phyloP scores from a whole-genome alignment of 768 basidiomycete genomes.

The Calocybe indica region DNA sequence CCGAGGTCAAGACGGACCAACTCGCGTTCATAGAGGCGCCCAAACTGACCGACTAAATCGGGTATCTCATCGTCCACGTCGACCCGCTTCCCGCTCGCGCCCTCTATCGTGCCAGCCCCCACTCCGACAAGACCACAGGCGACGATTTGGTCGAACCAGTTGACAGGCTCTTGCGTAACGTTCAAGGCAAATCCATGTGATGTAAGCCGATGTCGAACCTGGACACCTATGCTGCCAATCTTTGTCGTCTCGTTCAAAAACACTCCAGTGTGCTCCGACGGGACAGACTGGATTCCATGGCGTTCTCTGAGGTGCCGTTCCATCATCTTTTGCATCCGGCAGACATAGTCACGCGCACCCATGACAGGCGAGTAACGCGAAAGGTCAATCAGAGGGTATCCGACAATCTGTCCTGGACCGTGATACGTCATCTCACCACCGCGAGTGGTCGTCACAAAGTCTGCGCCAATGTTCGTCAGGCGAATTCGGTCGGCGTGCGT shows the following conservation, averaged over 20 bases:
- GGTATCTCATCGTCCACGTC: slow-evolving; percentile 46
- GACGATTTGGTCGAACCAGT: slow-evolving; percentile 84
- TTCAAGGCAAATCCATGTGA: slow-evolving; percentile 95
- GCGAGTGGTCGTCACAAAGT: slow-evolving; percentile 75
- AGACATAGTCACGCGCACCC: slow-evolving; percentile 78
- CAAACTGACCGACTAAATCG: slow-evolving; percentile 43
- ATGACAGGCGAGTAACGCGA: slow-evolving; percentile 68
- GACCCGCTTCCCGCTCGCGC: slow-evolving; percentile 31
- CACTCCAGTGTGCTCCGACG: slow-evolving; percentile 85
- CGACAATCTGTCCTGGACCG: slow-evolving; percentile 95
- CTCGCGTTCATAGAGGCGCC: slow-evolving; percentile 41
- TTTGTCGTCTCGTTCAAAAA: slow-evolving; percentile 80
- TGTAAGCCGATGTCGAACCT: slow-evolving; percentile 90
- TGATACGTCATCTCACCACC: slow-evolving; percentile 97
- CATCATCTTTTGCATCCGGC: slow-evolving; percentile 70
- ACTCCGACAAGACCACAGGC: slow-evolving; percentile 91
- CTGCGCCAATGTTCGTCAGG: slow-evolving; percentile 76
- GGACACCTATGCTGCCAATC: slow-evolving; percentile 93
- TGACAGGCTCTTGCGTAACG: slow-evolving; percentile 69
- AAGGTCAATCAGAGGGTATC: slow-evolving; percentile 91
- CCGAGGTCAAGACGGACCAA: slow-evolving; percentile 37
- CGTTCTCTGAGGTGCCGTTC: slow-evolving; percentile 52
- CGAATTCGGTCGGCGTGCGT: slow-evolving; percentile 54
- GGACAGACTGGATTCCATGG: slow-evolving; percentile 50
- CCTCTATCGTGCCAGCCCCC: slow-evolving; percentile 62